Evolutionary conservation across 768 basidiomycete genomes (phyloP).

Genomic region (Serendipita sp.): DNA sequence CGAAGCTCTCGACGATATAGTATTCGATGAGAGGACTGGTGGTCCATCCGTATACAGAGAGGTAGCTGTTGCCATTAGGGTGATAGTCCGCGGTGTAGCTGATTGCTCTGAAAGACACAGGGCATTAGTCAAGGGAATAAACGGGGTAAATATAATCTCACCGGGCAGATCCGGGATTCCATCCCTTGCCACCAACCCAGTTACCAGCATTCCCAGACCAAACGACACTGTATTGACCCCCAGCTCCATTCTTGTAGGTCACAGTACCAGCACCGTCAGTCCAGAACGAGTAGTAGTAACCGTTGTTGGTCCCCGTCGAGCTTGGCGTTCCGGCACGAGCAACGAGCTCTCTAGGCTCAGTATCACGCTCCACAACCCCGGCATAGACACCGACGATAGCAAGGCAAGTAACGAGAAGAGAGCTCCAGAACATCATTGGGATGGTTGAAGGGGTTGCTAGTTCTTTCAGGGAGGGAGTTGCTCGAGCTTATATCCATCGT

Average conservation of each 20-base stretch:
- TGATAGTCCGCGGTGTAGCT: slow-evolving; percentile 24
- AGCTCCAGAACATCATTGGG: no score
- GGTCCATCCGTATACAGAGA: slow-evolving; percentile 34
- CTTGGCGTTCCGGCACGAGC: slow-evolving; percentile 13
- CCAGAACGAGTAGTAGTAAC: slow-evolving; percentile 27
- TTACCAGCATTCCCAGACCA: slow-evolving; percentile 21
- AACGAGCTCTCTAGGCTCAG: neutral
- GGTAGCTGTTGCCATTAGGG: slow-evolving; percentile 27
- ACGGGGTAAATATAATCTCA: neutral
- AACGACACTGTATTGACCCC: slow-evolving; percentile 20
- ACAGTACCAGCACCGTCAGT: slow-evolving; percentile 19
- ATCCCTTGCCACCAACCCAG: slow-evolving; percentile 27
- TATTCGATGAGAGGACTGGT: slow-evolving; percentile 32
- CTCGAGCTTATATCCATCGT: no score
- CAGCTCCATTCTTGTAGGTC: slow-evolving; percentile 21
- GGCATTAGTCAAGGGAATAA: neutral
- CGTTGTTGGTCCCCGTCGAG: slow-evolving; percentile 20
- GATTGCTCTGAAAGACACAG: slow-evolving; percentile 19
- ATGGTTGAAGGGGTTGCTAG: no score
- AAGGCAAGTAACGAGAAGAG: no score
- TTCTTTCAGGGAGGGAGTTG: no score
- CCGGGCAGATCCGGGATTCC: slow-evolving; percentile 23
- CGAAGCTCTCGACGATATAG: slow-evolving; percentile 30
- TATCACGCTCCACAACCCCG: no score
- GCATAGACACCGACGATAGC: no score